phyloP scores from a whole-genome alignment of 176 grass and related monocot genomes.

The Dendrocalamus sinicus region DNA sequence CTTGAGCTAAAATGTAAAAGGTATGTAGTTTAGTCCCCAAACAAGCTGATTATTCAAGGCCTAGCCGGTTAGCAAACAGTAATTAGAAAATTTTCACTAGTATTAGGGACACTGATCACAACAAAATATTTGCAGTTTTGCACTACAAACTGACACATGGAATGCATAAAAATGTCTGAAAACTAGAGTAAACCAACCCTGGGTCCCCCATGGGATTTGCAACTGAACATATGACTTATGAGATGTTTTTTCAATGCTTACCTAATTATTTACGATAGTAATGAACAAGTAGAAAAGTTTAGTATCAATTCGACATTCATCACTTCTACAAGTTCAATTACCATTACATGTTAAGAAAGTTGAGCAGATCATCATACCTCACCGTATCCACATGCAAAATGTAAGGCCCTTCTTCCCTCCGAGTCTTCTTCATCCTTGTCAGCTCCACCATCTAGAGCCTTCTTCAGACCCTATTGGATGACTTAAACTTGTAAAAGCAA shows the following conservation, averaged over 20 bases:
- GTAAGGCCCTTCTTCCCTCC: slow-evolving; percentile 88
- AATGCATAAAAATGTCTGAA: slow-evolving; percentile 1
- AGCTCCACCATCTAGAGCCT: slow-evolving; percentile 72
- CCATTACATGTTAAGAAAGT: slow-evolving; percentile 14
- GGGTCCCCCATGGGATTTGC: not conserved
- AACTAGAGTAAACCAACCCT: not conserved
- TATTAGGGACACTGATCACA: not conserved
- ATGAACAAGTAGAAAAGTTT: slow-evolving; percentile 2
- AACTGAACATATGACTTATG: not conserved
- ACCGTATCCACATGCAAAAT: slow-evolving; percentile 98
- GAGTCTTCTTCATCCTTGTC: slow-evolving; percentile 95
- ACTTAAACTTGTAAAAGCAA: slow-evolving; percentile 27
- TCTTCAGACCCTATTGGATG: slow-evolving; percentile 71
- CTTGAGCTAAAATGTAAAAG: not conserved
- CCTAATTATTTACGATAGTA: not conserved
- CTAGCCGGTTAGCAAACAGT: not conserved
- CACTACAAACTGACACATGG: not conserved
- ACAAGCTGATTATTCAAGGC: not conserved
- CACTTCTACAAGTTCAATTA: not conserved
- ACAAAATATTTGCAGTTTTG: not conserved
- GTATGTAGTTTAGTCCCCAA: not conserved
- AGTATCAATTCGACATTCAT: not conserved
- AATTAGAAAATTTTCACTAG: not conserved
- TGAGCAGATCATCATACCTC: slow-evolving; percentile 54
- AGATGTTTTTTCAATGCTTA: not conserved